Evolutionary conservation across 2,329 filamentous ascomycete species (phyloP), one percentile per base, ranked within the genome.

Genomic region (Cyanodermella asteris): DNA sequence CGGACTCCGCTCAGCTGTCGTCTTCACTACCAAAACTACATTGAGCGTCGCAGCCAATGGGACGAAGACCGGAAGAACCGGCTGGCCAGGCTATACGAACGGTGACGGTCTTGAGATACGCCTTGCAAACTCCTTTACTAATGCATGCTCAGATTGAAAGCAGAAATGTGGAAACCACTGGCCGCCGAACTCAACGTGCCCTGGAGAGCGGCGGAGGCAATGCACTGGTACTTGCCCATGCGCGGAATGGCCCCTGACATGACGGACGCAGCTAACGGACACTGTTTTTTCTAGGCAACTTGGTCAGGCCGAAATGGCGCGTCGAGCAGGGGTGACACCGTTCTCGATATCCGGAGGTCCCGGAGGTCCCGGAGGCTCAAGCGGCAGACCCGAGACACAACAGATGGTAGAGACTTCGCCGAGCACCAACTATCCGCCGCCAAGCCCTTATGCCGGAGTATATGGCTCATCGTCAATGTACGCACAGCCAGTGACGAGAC

Each of bases 21-120:
- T 21, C 60, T 94, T 25, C 81, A 91, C 43, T 94, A 93, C 47
- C 84, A 94, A 42, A 97, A 97, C 46, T 94, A 94, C 45, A 65
- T 93, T 26, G 87, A 97, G 49, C 66, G 81, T 41, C 64, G 81
- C 29, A 81, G 77, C 39, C 80, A 91, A 45, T 94, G 84, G 82
- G 81, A 93, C 41, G 87, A 94, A 43, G 84, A 94, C 48, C 75
- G 80, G 45, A 94, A 93, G 55, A 91, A 93, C 52, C 93, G 91
- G 54, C 69, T 94, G 25, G 84, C 84, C 18, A 65, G 82, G 40
- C 62, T 94, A 21, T 94, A 94, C 47, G 82, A 93, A 54, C 77
- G 87, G 84, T 93, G 63, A 39, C 63, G 52, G 6, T 20, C 19
- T 12, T 5, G n/a, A n/a, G n/a, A n/a, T n/a, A n/a, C n/a, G n/a